Base-by-base conservation (phyloP, 345 rosid species). In the Limnanthes douglasii region DNA sequence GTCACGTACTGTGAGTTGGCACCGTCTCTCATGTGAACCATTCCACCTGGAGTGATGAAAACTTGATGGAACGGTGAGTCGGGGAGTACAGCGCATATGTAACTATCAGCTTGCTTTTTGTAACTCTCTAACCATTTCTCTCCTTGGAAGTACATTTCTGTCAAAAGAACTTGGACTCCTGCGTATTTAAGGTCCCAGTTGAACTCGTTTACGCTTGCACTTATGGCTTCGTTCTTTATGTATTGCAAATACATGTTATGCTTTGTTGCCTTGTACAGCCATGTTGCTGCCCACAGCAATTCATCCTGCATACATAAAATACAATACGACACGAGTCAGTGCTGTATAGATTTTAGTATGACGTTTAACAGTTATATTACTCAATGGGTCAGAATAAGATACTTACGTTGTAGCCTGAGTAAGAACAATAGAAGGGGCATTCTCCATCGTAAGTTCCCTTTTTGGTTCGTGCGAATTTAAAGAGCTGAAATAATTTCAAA, bases 141-240 rank as follows among this genome's bases (percentile, higher is more conserved):
- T 15, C 90, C 95, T 49, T 66, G 23, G 15, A 72, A 68, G 51
- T 56, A 64, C 14, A 53, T 31, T 90, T 86, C 72, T 62, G 65
- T 31, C 48, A 83, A 65, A 14, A 88, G 70, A 34, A 88, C 27
- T 42, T 88, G 95, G 1, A 75, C 73, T 12, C 95, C 98, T 0
- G 95, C 92, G 41, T 64, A 88, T 39, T 88, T 88, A 34, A 83
- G 90, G 50, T 88, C 95, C 97, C 97, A 88, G 36, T 86, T 79
- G 36, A 79, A 88, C 61, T 88, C 97, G 0, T 70, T 50, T 0
- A 88, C 93, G n/a, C 35, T 30, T 3, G 66, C 81, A 48, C 67
- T 66, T 18, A 67, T 60, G 15, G 78, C 54, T 24, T 83, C 93
- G 8, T 68, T 76, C 30, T 43, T 48, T 6, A 83, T 19, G 62